These are phyloP conservation scores for Hypholoma sublateritium DNA, from an alignment of 768 basidiomycete species.

Conservation along the genomic window DNA sequence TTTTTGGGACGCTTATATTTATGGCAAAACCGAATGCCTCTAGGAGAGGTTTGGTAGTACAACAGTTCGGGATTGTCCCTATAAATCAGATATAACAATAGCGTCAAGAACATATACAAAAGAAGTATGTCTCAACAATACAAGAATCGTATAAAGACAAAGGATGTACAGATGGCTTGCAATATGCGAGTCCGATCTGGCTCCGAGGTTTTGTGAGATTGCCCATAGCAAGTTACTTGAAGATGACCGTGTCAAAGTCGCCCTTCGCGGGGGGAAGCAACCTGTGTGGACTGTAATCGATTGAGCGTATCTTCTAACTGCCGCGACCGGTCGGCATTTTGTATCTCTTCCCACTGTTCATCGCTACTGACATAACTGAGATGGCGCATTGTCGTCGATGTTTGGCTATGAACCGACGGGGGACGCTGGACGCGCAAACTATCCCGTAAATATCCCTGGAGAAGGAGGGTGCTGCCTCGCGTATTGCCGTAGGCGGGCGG, in stretches of 20 bases:
- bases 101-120: background rate
- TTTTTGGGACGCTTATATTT: no score
- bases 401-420: conserved; percentile 32
- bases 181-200: no score
- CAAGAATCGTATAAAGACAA: background rate
- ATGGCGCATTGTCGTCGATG: conserved; percentile 34
- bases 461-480: conserved; percentile 63
- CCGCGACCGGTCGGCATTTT: conserved; percentile 52
- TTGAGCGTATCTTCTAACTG: conserved; percentile 57
- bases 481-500: conserved; percentile 81
- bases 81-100: background rate
- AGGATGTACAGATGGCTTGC: background rate
- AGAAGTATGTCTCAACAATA: background rate
- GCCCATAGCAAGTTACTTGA: no score
- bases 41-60: background rate
- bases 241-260: no score
- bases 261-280: no score
- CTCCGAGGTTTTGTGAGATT: no score
- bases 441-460: conserved; percentile 50
- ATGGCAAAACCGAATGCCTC: no score
- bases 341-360: conserved; percentile 55
- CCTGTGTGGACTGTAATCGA: conserved; percentile 34
- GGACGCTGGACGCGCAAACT: conserved; percentile 51
- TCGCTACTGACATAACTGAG: conserved; percentile 55
- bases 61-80: background rate